Evolutionary conservation across 441 rosid genomes (phyloP), one percentile per base, ranked within the genome.

Genomic region (Pelargonium myrrhifolium): DNA sequence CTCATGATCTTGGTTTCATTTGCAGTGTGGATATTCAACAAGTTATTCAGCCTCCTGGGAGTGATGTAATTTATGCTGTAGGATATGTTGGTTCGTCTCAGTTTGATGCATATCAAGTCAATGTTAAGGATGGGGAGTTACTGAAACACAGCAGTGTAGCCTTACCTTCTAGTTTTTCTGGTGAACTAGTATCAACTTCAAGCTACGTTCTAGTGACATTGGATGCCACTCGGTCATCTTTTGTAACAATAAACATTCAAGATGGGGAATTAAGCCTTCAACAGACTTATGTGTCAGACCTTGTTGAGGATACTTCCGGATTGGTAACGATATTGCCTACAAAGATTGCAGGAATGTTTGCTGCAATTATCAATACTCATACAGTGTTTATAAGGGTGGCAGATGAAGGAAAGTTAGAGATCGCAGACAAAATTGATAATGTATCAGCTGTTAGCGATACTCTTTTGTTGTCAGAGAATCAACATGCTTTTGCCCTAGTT

Each of bases 11-110:
- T 74, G 21, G 12, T 66, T 72, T 68, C 75, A 55, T 53, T 60
- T 84, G 78, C 86, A 95, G 99, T 75, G 78, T 92, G 71, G 88
- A 87, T 74, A 85, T 85, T 77, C 90, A 90, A 80, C 82, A 88
- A 66, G 81, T 90, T 66, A 76, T 89, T 76, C 93, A 85, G 66
- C 73, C 86, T 70, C 72, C 68, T 80, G 87, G 82, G 35, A 85
- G 84, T 78, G 85, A 80, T 72, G 64, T 77, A 4, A 64, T 90
- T 70, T 74, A 79, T 69, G 81, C 87, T 35, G 85, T 95, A 35
- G 99, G 99, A 59, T 86, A 85, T 84, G 64, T 70, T 74, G 81
- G 80, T 60, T 86, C 84, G 64, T 85, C 91, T 55, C 84, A 84
- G 79, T 86, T 87, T 81, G 81, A 80, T 76, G 78, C 77, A 24